Evolutionary conservation across 1,284 basidiomycete genomes (phyloP).

Genomic region (Schizophyllum commune): DNA sequence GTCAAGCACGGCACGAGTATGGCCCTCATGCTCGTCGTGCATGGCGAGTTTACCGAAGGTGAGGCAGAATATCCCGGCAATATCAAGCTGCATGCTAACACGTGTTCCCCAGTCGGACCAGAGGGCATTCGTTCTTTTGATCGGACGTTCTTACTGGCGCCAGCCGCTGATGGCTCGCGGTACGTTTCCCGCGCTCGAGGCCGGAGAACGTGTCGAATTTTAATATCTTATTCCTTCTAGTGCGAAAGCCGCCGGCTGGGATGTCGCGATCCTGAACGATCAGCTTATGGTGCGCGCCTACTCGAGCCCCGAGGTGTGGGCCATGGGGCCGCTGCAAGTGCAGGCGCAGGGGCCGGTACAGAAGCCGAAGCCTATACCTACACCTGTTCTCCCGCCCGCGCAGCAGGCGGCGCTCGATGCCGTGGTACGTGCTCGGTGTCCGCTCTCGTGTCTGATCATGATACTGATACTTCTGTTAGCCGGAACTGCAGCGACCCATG

Average conservation of each 20-base stretch:
- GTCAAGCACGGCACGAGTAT: constrained; percentile 54
- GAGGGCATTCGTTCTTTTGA: constrained; percentile 88
- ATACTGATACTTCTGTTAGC: constrained; percentile 28
- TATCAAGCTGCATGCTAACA: constrained; percentile 8
- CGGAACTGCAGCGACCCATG: constrained; percentile 57
- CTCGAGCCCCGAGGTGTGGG: constrained; percentile 77
- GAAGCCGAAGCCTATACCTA: not conserved
- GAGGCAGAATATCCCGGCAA: constrained; percentile 20
- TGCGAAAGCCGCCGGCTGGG: constrained; percentile 81
- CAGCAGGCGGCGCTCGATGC: constrained; percentile 43
- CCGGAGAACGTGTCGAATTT: constrained; percentile 1
- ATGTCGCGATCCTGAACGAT: constrained; percentile 86
- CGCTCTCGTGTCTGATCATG: constrained; percentile 8
- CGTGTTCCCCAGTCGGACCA: constrained; percentile 34
- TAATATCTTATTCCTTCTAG: constrained; percentile 29
- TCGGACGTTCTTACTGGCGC: constrained; percentile 82
- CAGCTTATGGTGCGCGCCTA: constrained; percentile 79
- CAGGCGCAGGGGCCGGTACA: constrained; percentile 29
- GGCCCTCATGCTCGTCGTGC: constrained; percentile 75
- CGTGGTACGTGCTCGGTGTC: constrained; percentile 37
- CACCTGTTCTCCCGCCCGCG: constrained; percentile 22
- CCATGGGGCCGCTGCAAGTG: constrained; percentile 60
- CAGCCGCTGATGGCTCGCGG: constrained; percentile 74
- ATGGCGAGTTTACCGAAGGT: constrained; percentile 93
- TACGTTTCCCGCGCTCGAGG: constrained; percentile 33